Base-by-base conservation (phyloP, 192 early-diverging fungal species). In the Entomortierella beljakovae region DNA sequence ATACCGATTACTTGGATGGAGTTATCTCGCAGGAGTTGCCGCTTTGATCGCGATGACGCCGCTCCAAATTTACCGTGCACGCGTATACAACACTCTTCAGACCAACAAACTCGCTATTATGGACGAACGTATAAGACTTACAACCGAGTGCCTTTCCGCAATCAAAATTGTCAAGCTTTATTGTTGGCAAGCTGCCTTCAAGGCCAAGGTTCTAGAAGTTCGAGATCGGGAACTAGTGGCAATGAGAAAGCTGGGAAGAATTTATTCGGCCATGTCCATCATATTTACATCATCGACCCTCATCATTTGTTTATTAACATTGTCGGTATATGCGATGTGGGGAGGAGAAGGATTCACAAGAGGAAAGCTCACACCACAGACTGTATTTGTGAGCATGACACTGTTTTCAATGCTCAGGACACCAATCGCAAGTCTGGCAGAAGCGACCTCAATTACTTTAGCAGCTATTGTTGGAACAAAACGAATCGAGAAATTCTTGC, bases 351-450 rank as follows among this genome's bases (percentile, higher is more conserved):
- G 61, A 10, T 61, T 61, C 34, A 38, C 73, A 5, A 20, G 22
- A 1, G 73, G 73, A 1, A 62, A 67, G 31, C 52, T 76, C 9
- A 76, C 73, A 28, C 59, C 73, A 3, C 73, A 76, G 28, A 82
- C 86, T 15, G 92, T 91, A 0, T 94, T 93, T 62, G 88, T 90
- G 2, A 84, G 85, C 49, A 76, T 93, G 48, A 82, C 88, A 2
- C 69, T 94, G 20, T 92, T 92, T 66, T 82, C 88, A 20, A 84
- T 83, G 64, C 68, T 94, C 8, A 80, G 86, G n/a, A 74, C 81
- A 18, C 91, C 89, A 13, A 77, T 90, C 26, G 62, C 55, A 11
- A 53, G 37, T 9, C 62, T 91, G 46, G 89, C 92, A 10, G 89
- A 91, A 54, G 86, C 87, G 16, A 83, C 90, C 32, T 80, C 89